phyloP scores from a whole-genome alignment of 805 yeast species.

The Candida khao-thaluensis region DNA sequence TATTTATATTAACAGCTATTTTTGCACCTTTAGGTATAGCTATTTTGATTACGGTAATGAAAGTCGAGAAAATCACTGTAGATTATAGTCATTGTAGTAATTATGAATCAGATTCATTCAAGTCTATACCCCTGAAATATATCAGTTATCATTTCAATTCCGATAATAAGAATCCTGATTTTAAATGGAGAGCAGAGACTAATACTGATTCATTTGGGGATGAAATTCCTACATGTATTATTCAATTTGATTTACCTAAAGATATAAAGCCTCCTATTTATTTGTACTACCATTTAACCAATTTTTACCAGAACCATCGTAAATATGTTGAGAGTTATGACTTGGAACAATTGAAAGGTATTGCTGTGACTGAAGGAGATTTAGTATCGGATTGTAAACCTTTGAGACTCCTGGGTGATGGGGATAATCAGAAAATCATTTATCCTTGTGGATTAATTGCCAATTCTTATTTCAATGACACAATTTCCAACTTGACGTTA shows the following conservation, averaged over 20 bases:
- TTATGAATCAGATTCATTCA: constrained; percentile 44
- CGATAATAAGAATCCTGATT: constrained; percentile 38
- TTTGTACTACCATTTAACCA: constrained; percentile 81
- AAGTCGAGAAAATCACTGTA: constrained; percentile 71
- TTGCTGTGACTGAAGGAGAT: constrained; percentile 53
- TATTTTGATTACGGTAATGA: constrained; percentile 70
- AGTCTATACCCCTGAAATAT: constrained; percentile 58
- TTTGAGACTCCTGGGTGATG: constrained; percentile 37
- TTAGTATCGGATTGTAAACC: constrained; percentile 45
- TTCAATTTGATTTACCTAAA: constrained; percentile 71
- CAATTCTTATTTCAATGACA: constrained; percentile 87
- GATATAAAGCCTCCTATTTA: constrained; percentile 70
- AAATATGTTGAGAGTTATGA: constrained; percentile 87
- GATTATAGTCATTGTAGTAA: constrained; percentile 72
- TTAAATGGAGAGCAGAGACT: constrained; percentile 60
- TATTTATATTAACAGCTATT: constrained; percentile 69
- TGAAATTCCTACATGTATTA: constrained; percentile 49
- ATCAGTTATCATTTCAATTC: constrained; percentile 60
- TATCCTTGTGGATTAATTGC: constrained; percentile 97
- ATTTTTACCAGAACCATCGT: constrained; percentile 92
- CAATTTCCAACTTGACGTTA: constrained; percentile 56
- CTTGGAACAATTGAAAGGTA: constrained; percentile 76
- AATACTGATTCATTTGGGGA: constrained; percentile 40
- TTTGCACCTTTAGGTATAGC: constrained; percentile 93
- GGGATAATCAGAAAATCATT: constrained; percentile 41